Conservation (phyloP, 164 flowering plant genomes). For the Protea cynaroides region DNA sequence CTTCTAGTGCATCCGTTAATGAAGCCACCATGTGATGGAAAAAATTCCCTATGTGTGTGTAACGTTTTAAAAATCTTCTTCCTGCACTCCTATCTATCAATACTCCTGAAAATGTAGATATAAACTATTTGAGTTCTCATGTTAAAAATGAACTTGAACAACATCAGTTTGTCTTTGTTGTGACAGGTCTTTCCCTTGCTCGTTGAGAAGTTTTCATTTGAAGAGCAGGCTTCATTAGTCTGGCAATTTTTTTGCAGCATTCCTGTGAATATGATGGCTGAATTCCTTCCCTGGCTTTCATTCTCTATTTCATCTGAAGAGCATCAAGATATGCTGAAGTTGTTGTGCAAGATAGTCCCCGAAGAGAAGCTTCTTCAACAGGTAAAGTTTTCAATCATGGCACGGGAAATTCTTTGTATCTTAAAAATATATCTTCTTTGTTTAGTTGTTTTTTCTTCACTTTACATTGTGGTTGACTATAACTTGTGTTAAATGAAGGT, state of each 20-base stretch:
- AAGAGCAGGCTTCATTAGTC: slow-evolving; percentile 89
- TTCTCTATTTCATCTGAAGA: slow-evolving; percentile 78
- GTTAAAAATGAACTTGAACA: background rate
- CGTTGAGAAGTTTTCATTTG: slow-evolving; percentile 75
- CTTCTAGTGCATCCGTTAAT: background rate
- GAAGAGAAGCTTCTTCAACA: slow-evolving; percentile 81
- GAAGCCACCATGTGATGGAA: too few species aligned
- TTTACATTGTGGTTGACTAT: background rate
- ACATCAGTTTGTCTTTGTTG: slow-evolving; percentile 14
- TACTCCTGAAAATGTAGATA: background rate
- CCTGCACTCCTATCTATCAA: background rate
- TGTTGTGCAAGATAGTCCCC: slow-evolving; percentile 75
- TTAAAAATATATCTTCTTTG: too few species aligned
- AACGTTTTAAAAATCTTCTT: too few species aligned
- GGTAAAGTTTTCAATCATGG: slow-evolving; percentile 30
- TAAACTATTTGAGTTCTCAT: background rate
- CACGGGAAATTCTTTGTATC: background rate
- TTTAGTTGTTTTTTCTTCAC: background rate
- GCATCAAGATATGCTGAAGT: slow-evolving; percentile 61
- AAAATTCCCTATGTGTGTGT: too few species aligned
- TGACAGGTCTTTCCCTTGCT: slow-evolving; percentile 88
- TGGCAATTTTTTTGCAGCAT: slow-evolving; percentile 96
- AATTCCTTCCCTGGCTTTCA: slow-evolving; percentile 92
- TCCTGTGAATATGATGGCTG: slow-evolving; percentile 95
- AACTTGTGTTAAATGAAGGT: slow-evolving; percentile 39